Evolutionary conservation across 306 rosid species (phyloP), one percentile per base, ranked within the genome.

Genomic region (Cicer pinnatifidum): DNA sequence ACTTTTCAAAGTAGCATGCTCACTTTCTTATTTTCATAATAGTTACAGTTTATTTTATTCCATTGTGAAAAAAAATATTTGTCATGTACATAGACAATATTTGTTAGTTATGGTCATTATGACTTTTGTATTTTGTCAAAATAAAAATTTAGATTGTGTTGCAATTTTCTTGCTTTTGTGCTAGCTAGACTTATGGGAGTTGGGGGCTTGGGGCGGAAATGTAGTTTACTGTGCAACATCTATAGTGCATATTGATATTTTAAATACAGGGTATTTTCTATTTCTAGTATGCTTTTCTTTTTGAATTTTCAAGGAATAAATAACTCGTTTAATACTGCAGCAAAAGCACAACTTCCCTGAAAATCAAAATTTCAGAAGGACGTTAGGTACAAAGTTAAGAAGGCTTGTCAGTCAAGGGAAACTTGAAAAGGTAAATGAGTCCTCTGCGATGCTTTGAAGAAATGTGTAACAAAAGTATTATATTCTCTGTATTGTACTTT

Each of bases 401-500:
- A 89, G 88, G 82, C 97, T 93, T 39, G 97, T 85, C 78, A 45
- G 64, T 64, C 92, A 84, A 88, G 98, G 96, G 62, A 91, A 86
- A 82, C 83, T 91, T 51, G 97, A 91, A 72, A 93, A 88, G 98
- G 98, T 87, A 77, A 75, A 65, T 62, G 51, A 67, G n/a, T 72
- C 58, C 40, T 71, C 51, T 35, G 28, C 60, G 63, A 20, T 71
- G 43, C 37, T 72, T 53, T 64, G 1, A 19, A 13, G 48, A 68
- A 40, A 40, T 37, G 46, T 16, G 6, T 19, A 16, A 16, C 44
- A 43, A 45, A 10, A 43, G 17, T 17, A 17, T 65, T 16, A 23
- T 65, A 19, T 43, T 17, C 53, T 65, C 40, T 19, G 53, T 64
- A 16, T 9, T 39, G 1, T 33, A 8, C 51, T 17, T 41, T 40